Conservation (phyloP, 1,139 yeast genomes). For the Nakaseomyces uthaithaninus region DNA sequence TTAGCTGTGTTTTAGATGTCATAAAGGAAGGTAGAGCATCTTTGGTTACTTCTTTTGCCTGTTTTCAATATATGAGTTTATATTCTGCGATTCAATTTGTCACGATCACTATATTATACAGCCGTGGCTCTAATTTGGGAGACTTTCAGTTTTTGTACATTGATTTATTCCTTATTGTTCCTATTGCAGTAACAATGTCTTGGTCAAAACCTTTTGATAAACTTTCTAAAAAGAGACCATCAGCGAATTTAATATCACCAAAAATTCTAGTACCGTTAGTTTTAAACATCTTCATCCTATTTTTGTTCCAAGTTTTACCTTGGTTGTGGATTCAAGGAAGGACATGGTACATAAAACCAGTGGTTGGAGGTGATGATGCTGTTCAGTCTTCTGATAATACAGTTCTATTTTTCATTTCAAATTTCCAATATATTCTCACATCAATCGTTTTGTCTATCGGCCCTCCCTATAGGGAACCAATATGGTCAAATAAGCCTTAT, state of each 20-base stretch:
- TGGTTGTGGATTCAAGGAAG: conserved; percentile 55
- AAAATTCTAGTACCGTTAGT: conserved; percentile 75
- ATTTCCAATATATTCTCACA: conserved; percentile 79
- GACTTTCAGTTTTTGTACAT: conserved; percentile 94
- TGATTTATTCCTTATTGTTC: conserved; percentile 80
- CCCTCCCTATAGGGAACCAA: conserved; percentile 87
- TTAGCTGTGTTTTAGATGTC: conserved; percentile 84
- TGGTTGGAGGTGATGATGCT: conserved; percentile 77
- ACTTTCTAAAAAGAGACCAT: conserved; percentile 69
- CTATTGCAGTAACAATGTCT: conserved; percentile 94
- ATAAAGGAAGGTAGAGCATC: conserved; percentile 93
- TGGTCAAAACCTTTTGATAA: conserved; percentile 77
- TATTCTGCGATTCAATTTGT: conserved; percentile 94
- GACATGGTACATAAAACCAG: conserved; percentile 74
- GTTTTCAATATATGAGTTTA: conserved; percentile 95
- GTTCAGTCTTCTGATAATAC: conserved; percentile 89
- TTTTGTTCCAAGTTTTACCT: conserved; percentile 55
- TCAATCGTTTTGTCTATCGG: conserved; percentile 83
- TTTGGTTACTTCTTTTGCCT: conserved; percentile 86
- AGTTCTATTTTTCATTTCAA: conserved; percentile 66
- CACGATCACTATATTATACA: conserved; percentile 75
- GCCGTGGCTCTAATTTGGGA: conserved; percentile 89
- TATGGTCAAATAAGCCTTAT: conserved; percentile 62
- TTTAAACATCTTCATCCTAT: conserved; percentile 57
- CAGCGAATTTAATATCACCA: conserved; percentile 86